Percentiles rank a stretch among this genome's conserved stretches.
Evolutionary conservation across 345 rosid genomes (phyloP).

Genomic region (Zanthoxylum bungeanum): DNA sequence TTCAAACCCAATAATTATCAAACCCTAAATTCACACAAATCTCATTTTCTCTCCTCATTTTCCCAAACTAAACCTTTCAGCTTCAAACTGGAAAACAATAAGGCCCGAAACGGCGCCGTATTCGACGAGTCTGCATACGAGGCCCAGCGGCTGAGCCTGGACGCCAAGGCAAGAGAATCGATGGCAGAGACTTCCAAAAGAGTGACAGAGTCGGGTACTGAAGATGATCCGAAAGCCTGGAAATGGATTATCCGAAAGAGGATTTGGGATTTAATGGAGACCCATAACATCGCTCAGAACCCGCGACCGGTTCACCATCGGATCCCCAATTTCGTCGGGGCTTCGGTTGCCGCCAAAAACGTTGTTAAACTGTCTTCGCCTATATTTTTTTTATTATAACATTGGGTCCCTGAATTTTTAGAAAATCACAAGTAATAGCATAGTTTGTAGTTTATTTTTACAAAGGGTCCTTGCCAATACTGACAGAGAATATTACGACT

Average conservation of each 20-base stretch:
- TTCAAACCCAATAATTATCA: conserved; percentile 9
- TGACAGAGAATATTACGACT: too few species aligned
- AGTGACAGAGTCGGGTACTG: conserved; percentile 32
- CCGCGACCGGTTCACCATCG: conserved; percentile 93
- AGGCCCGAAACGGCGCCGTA: conserved; percentile 13
- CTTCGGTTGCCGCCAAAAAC: conserved; percentile 62
- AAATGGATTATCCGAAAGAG: conserved; percentile 80
- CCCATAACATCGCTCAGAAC: conserved; percentile 58
- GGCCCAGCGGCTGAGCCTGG: conserved; percentile 59
- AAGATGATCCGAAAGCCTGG: conserved; percentile 74
- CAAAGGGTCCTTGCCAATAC: not conserved
- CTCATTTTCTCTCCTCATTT: not conserved
- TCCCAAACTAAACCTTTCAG: conserved; percentile 16
- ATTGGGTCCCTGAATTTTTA: not conserved
- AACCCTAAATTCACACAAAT: not conserved
- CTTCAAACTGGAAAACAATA: conserved; percentile 23
- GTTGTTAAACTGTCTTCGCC: conserved; percentile 15
- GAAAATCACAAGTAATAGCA: not conserved
- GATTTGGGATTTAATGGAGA: conserved; percentile 90
- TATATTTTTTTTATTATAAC: not conserved
- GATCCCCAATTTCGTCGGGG: conserved; percentile 89
- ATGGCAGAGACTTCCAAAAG: conserved; percentile 64
- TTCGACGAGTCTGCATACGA: conserved; percentile 64
- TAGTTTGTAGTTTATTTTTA: not conserved
- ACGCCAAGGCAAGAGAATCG: conserved; percentile 55